These are phyloP conservation scores for Jacaranda mimosifolia DNA, from an alignment of 257 asterid species.

Conservation along the genomic window DNA sequence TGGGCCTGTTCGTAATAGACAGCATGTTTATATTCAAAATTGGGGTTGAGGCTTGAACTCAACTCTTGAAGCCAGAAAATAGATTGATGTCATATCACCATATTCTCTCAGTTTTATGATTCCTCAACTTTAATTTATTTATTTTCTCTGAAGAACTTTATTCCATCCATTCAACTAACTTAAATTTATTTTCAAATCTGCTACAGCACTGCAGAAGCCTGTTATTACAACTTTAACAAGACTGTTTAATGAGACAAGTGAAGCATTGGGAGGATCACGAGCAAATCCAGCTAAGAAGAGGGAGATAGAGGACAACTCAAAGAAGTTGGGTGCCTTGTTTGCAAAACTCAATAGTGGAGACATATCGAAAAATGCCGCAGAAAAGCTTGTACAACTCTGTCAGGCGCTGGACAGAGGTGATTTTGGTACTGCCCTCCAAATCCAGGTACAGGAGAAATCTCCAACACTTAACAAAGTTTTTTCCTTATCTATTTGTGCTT, in stretches of 20 bases:
- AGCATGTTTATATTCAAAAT: too few species aligned
- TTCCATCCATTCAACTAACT: conserved; percentile 15
- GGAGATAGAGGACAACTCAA: conserved; percentile 95
- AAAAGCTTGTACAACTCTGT: conserved; percentile 89
- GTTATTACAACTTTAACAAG: conserved; percentile 85
- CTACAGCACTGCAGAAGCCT: conserved; percentile 89
- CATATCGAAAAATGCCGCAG: conserved; percentile 90
- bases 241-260: conserved; percentile 88
- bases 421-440: conserved; percentile 80
- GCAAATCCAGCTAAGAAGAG: conserved; percentile 94
- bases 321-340: conserved; percentile 85
- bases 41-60: neutral
- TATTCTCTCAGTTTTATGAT: neutral
- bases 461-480: too few species aligned
- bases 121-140: neutral
- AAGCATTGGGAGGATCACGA: conserved; percentile 87
- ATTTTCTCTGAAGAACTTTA: neutral
- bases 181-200: conserved; percentile 21
- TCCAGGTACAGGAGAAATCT: conserved; percentile 63
- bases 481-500: neutral
- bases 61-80: neutral
- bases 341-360: conserved; percentile 85
- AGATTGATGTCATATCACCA: neutral
- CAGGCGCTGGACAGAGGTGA: conserved; percentile 91
- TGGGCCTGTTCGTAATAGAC: too few species aligned